phyloP scores from a whole-genome alignment of 2,329 filamentous ascomycete genomes.

The Venturia asperata region DNA sequence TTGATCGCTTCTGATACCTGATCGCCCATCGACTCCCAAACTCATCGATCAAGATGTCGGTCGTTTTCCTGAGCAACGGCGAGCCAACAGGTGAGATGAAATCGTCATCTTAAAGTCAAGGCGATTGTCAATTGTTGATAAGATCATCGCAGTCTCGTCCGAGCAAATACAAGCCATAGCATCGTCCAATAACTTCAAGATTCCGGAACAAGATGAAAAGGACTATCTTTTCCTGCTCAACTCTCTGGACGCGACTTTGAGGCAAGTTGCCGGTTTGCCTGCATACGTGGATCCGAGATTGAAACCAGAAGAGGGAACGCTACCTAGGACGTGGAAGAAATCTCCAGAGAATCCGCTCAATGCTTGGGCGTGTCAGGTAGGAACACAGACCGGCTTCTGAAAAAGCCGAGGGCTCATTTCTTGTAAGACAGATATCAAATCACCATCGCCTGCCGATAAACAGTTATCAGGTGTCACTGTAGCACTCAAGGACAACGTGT shows the following conservation, averaged over 20 bases:
- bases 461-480: constrained; percentile 30
- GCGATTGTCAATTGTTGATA: background rate
- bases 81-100: constrained; percentile 22
- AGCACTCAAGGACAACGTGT: constrained; percentile 44
- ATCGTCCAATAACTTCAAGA: constrained; percentile 21
- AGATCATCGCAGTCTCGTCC: background rate
- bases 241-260: constrained; percentile 24
- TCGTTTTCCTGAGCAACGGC: constrained; percentile 23
- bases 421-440: constrained; percentile 19
- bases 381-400: background rate
- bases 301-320: constrained; percentile 22
- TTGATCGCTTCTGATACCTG: background rate
- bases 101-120: background rate
- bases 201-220: constrained; percentile 22
- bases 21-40: background rate
- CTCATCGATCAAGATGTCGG: constrained; percentile 21
- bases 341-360: constrained; percentile 24
- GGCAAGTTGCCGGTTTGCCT: constrained; percentile 22
- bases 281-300: constrained; percentile 25
- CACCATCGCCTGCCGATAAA: constrained; percentile 16
- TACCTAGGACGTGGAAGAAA: constrained; percentile 23
- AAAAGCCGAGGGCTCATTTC: background rate
- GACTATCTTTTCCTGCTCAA: constrained; percentile 26
- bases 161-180: constrained; percentile 20
- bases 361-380: constrained; percentile 25